Conservation (phyloP, 305 asterid species). For the Fraxinus floribunda region DNA sequence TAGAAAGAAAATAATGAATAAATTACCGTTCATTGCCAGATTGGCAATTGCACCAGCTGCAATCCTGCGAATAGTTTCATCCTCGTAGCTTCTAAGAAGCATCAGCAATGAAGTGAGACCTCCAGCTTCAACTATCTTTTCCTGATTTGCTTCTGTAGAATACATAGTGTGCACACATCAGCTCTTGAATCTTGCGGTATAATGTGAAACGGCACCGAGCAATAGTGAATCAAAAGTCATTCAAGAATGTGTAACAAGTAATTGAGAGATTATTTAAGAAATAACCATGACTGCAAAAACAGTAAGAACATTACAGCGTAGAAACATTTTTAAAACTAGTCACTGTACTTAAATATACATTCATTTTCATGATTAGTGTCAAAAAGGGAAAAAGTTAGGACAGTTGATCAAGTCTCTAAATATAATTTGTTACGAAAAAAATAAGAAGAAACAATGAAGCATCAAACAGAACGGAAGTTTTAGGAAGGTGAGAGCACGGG, state of each 20-base stretch:
- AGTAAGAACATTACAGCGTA: neutral
- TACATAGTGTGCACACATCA: conserved; percentile 11
- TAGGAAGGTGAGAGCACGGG: conserved; percentile 16
- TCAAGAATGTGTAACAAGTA: neutral
- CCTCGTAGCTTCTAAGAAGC: conserved; percentile 90
- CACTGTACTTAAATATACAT: neutral
- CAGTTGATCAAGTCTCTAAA: conserved; percentile 1
- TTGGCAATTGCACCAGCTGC: conserved; percentile 99
- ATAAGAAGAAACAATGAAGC: conserved; percentile 5
- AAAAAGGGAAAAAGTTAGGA: conserved; percentile 11
- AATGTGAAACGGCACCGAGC: neutral
- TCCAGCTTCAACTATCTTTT: conserved; percentile 96
- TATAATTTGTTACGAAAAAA: neutral
- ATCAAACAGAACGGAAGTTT: neutral
- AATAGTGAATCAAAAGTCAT: neutral
- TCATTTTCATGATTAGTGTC: neutral
- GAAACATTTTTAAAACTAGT: neutral
- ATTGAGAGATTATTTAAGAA: neutral
- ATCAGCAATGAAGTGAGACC: conserved; percentile 91
- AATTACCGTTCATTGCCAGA: conserved; percentile 95
- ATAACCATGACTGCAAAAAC: neutral
- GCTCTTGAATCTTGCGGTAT: conserved; percentile 20
- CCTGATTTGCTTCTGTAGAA: conserved; percentile 82
- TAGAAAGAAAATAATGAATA: neutral
- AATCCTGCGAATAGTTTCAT: conserved; percentile 93